Percentiles rank a stretch among this genome's conserved stretches.
phyloP scores from a whole-genome alignment of 345 rosid genomes.

The Salix dunnii region DNA sequence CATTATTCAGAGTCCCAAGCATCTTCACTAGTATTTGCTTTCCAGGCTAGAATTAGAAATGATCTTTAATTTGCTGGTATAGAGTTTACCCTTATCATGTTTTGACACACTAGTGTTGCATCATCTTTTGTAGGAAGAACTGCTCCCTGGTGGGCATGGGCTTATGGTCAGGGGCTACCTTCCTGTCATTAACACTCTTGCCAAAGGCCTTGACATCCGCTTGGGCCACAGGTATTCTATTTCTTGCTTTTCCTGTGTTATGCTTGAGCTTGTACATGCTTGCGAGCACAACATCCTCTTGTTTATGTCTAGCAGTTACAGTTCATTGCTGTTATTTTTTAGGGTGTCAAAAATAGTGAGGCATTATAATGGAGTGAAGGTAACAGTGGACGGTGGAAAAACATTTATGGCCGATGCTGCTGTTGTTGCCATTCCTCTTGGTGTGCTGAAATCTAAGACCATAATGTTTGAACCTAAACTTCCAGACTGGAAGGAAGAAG shows the following conservation, averaged over 20 bases:
- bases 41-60: no score
- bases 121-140: constrained; percentile 57
- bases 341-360: constrained; percentile 79
- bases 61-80: not conserved
- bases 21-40: not conserved
- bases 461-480: constrained; percentile 75
- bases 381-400: constrained; percentile 63
- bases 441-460: constrained; percentile 68
- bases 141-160: constrained; percentile 95
- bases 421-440: constrained; percentile 74
- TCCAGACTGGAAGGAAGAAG: constrained; percentile 93
- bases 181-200: constrained; percentile 90
- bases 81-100: not conserved
- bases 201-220: constrained; percentile 89
- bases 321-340: not conserved
- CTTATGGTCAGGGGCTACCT: constrained; percentile 97
- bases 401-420: constrained; percentile 84
- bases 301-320: not conserved
- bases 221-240: constrained; percentile 61
- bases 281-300: not conserved
- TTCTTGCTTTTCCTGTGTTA: not conserved
- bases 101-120: not conserved
- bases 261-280: not conserved
- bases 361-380: constrained; percentile 70
- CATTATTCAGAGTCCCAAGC: not conserved